Conservation (phyloP, 129 eudicot species). For the Ambrosia trifida region DNA sequence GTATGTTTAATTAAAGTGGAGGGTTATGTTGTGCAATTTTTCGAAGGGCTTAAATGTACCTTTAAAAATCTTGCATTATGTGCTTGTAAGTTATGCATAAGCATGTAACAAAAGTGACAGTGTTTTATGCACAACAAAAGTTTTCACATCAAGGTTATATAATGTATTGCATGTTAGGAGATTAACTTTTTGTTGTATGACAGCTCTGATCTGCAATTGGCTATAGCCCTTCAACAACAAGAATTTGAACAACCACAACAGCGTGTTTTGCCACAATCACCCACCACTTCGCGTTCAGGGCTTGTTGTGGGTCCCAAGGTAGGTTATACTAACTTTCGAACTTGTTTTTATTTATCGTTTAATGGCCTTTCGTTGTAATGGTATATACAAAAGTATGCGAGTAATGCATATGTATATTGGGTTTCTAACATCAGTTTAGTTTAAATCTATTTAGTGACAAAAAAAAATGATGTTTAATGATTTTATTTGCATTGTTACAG, state of each 20-base stretch:
- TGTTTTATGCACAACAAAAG: no score
- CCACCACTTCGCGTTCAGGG: slow-evolving; percentile 53
- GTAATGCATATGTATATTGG: neutral
- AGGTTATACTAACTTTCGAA: slow-evolving; percentile 10
- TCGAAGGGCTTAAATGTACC: no score
- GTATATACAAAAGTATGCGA: neutral
- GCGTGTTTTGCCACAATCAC: slow-evolving; percentile 47
- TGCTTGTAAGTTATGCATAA: no score
- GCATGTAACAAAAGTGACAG: no score
- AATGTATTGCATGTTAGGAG: neutral
- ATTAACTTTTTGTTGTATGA: slow-evolving; percentile 20
- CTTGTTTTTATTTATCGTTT: slow-evolving; percentile 1
- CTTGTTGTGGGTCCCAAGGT: slow-evolving; percentile 92
- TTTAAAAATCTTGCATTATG: no score
- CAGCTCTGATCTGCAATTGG: slow-evolving; percentile 92
- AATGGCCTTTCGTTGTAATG: neutral
- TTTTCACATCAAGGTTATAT: no score
- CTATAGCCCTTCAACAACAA: slow-evolving; percentile 87
- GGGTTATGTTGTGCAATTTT: no score
- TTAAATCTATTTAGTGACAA: neutral
- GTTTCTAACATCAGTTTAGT: neutral
- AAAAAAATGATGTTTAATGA: neutral
- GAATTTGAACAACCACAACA: slow-evolving; percentile 72
- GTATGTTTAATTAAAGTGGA: no score
- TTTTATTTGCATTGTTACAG: slow-evolving; percentile 24